These are phyloP conservation scores for Patellaria atrata DNA, from an alignment of 495 filamentous ascomycete species.

Conservation along the genomic window DNA sequence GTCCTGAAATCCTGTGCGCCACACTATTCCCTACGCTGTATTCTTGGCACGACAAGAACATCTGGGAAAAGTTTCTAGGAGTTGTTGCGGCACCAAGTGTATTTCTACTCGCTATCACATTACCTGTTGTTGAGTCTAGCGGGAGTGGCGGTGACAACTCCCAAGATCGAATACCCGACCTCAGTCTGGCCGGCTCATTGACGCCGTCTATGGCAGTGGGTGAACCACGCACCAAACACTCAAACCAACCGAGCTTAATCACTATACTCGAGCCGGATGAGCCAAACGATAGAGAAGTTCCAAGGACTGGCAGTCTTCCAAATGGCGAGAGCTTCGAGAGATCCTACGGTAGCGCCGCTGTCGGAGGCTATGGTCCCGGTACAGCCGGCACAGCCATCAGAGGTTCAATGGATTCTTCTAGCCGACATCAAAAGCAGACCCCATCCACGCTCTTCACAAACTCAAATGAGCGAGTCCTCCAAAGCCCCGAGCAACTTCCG, in stretches of 20 bases:
- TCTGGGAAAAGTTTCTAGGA: conserved; percentile 64
- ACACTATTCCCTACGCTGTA: conserved; percentile 84
- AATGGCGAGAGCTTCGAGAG: background rate
- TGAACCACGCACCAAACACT: too few relatives aligned
- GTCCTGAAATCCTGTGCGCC: conserved; percentile 50
- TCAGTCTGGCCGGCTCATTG: conserved; percentile 24
- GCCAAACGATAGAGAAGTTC: background rate
- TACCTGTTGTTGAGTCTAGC: conserved; percentile 79
- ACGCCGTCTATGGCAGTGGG: conserved; percentile 25
- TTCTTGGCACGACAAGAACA: conserved; percentile 58
- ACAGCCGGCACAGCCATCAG: too few relatives aligned
- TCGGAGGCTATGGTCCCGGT: too few relatives aligned
- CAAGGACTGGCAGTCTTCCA: too few relatives aligned
- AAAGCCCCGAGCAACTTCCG: conserved; percentile 16
- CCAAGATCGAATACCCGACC: conserved; percentile 10
- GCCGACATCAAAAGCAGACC: too few relatives aligned
- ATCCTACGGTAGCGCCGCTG: too few relatives aligned
- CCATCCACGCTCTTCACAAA: conserved; percentile 5
- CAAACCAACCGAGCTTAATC: conserved; percentile 9
- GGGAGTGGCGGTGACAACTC: conserved; percentile 38
- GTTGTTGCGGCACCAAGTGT: conserved; percentile 75
- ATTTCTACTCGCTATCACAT: conserved; percentile 74
- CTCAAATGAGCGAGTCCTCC: conserved; percentile 5
- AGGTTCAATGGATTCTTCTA: too few relatives aligned
- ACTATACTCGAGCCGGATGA: conserved; percentile 11